phyloP scores from a whole-genome alignment of 106 monocot species.

The Apostasia shenzhenica region DNA sequence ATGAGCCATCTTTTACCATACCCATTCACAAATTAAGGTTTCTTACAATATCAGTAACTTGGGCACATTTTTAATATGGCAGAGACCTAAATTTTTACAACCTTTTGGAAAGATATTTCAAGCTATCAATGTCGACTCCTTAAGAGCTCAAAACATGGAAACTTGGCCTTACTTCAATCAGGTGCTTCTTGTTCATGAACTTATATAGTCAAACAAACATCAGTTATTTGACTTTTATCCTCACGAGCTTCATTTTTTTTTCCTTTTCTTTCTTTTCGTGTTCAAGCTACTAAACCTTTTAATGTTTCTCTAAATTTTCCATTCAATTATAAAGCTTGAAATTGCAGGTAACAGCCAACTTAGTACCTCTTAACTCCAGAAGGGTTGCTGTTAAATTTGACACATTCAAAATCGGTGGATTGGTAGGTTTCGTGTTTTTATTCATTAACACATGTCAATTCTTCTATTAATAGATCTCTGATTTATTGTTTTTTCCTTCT shows the following conservation, averaged over 20 bases:
- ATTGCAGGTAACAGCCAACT: conserved; percentile 79
- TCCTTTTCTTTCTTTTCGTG: background rate
- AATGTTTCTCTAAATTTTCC: conserved; percentile 8
- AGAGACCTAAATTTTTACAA: conserved; percentile 83
- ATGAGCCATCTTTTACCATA: background rate
- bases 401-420: conserved; percentile 83
- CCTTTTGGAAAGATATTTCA: conserved; percentile 93
- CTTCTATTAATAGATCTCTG: too few relatives aligned
- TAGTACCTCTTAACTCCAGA: conserved; percentile 65
- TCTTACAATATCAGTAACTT: background rate
- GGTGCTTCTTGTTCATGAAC: conserved; percentile 22
- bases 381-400: conserved; percentile 79
- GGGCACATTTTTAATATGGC: conserved; percentile 3
- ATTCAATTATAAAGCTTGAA: conserved; percentile 10
- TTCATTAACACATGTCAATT: too few relatives aligned
- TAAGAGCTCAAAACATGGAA: conserved; percentile 95
- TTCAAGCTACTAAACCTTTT: background rate
- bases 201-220: background rate
- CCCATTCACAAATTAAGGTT: background rate
- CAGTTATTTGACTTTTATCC: background rate
- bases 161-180: conserved; percentile 98
- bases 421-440: conserved; percentile 40
- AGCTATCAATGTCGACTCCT: conserved; percentile 75
- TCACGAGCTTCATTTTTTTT: background rate
- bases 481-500: too few relatives aligned